Conservation (phyloP, 257 asterid species). For the Lavandula angustifolia region DNA sequence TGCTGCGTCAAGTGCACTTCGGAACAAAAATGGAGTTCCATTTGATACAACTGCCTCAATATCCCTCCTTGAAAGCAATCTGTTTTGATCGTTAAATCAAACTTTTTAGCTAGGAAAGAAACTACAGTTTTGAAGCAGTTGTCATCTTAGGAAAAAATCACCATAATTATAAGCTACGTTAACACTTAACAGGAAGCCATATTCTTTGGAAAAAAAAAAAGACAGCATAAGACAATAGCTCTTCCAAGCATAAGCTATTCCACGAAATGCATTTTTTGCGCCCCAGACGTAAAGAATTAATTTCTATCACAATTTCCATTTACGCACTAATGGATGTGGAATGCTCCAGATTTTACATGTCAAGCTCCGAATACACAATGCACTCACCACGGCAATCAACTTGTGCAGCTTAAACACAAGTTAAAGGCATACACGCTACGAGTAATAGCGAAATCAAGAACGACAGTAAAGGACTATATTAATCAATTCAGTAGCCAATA, state of each 20-base stretch:
- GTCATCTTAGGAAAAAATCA: conserved; percentile 4
- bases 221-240: not conserved
- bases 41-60: conserved; percentile 69
- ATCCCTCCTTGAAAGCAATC: conserved; percentile 73
- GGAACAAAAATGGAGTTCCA: conserved; percentile 91
- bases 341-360: not conserved
- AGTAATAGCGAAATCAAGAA: not conserved
- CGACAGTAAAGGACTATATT: not conserved
- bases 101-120: conserved; percentile 6
- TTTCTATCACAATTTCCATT: conserved; percentile 8
- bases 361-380: not conserved
- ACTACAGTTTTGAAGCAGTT: conserved; percentile 12
- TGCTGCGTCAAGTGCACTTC: conserved; percentile 74
- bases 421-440: conserved; percentile 11
- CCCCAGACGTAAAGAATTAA: not conserved
- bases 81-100: conserved; percentile 33
- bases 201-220: not conserved
- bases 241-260: conserved; percentile 4
- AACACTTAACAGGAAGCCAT: too few relatives aligned
- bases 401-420: not conserved
- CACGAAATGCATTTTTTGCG: conserved; percentile 2
- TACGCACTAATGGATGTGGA: too few relatives aligned
- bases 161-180: not conserved
- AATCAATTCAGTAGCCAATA: not conserved
- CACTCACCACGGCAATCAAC: not conserved